Base-by-base conservation (phyloP, 164 flowering plant species). In the Amborella trichopoda region DNA sequence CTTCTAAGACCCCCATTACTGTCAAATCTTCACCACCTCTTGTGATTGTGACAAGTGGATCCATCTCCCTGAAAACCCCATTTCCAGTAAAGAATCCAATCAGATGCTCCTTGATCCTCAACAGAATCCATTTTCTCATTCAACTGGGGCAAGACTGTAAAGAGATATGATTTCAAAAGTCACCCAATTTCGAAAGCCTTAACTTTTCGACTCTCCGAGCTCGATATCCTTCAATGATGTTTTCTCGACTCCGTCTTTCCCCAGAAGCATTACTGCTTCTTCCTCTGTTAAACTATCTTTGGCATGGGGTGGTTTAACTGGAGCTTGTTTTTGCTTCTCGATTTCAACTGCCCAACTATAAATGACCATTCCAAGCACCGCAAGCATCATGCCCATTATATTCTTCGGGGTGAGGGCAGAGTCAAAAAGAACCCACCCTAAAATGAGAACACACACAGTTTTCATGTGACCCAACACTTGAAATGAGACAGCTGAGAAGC, bases 401-500 rank as follows among this genome's bases (percentile, higher is more conserved):
- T 74, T 74, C 44, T 73, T 65, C 60, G 67, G 46, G 37, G 70
- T 68, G 53, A 71, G 53, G 14, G 52, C 72, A 12, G 74, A 71
- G 32, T 60, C 70, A 10, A 74, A 71, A 9, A 74, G 62, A 38
- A 71, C 34, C 65, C 71, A 74, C 5, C 75, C 79, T 46, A 74
- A 55, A 2, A 66, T 68, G 39, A 74, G 65, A 38, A 74, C 75
- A 34, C 71, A 67, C 27, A 73, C 72, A 14, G 80, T 74, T 57
- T 74, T 74, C 63, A 74, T 66, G 65, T 74, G 76, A 23, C 80
- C 80, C 26, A 74, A 62, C 52, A 74, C 76, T 56, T 74, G 80
- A 56, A 70, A 74, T 20, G 80, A 71, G 17, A 65, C 69, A 14
- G 79, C 76, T 25, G 80, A 74, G 63, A 73, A 71, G 46, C 74